These are phyloP conservation scores for Clitopilus passeckerianus DNA, from an alignment of 768 basidiomycete genomes.

Conservation along the genomic window DNA sequence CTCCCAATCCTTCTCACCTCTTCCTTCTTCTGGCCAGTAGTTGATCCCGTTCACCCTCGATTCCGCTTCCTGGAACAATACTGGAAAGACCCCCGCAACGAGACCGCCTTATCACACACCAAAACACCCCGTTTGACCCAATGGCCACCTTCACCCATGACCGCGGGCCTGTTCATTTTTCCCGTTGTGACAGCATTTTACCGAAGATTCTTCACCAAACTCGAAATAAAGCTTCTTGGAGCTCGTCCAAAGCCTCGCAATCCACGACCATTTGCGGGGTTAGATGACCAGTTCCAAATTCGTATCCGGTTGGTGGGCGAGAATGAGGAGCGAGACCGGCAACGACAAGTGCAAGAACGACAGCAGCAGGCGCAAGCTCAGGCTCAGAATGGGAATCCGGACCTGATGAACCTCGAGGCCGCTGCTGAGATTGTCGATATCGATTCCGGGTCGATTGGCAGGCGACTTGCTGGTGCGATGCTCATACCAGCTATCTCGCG, in stretches of 20 bases:
- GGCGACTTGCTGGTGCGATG: constrained; percentile 65
- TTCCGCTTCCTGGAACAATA: constrained; percentile 24
- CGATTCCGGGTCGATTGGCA: constrained; percentile 56
- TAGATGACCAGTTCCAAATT: constrained; percentile 27
- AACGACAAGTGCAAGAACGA: constrained; percentile 3
- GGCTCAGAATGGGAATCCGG: constrained; percentile 22
- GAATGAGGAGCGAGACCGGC: constrained; percentile 9
- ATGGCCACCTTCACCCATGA: constrained; percentile 61
- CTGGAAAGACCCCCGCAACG: constrained; percentile 25
- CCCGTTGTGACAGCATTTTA: constrained; percentile 45
- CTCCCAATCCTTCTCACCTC: constrained; percentile 37
- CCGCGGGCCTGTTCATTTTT: constrained; percentile 48
- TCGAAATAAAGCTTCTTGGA: constrained; percentile 42
- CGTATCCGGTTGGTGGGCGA: constrained; percentile 20
- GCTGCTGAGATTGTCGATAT: constrained; percentile 57
- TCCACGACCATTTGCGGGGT: constrained; percentile 17
- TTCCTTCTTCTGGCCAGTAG: constrained; percentile 42
- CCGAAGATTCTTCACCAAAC: constrained; percentile 28
- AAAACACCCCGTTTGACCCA: constrained; percentile 8
- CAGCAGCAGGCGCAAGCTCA: background rate
- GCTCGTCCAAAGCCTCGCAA: constrained; percentile 24
- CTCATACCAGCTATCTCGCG: constrained; percentile 63
- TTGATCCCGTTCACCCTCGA: constrained; percentile 26
- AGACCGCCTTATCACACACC: constrained; percentile 22
- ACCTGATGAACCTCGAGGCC: constrained; percentile 38